phyloP scores from a whole-genome alignment of 1,284 basidiomycete species.

The Meripilus lineatus region DNA sequence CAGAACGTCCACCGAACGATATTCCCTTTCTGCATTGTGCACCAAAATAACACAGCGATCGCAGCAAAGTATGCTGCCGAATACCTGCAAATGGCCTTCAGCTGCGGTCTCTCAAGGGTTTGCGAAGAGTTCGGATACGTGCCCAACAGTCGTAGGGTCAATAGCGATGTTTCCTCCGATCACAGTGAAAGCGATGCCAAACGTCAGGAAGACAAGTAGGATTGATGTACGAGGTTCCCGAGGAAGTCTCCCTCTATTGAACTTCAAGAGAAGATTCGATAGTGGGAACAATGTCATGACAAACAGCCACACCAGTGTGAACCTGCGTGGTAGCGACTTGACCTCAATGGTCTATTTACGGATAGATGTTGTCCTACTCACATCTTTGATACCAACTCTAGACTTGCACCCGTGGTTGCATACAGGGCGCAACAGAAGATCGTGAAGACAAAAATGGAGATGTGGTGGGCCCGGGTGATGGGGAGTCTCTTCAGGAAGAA shows the following conservation, averaged over 20 bases:
- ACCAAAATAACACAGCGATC: slow-evolving; percentile 42
- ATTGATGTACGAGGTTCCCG: slow-evolving; percentile 38
- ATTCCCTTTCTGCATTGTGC: slow-evolving; percentile 46
- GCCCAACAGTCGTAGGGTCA: slow-evolving; percentile 52
- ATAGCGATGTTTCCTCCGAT: slow-evolving; percentile 58
- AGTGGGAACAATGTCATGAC: slow-evolving; percentile 63
- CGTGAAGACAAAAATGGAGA: slow-evolving; percentile 49
- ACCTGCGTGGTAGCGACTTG: no score
- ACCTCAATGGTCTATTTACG: no score
- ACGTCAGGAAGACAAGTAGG: slow-evolving; percentile 33
- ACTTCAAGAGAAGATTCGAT: slow-evolving; percentile 54
- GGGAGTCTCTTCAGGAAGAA: slow-evolving; percentile 46
- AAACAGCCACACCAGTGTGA: slow-evolving; percentile 58
- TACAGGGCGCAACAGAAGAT: slow-evolving; percentile 51
- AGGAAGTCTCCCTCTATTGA: slow-evolving; percentile 56
- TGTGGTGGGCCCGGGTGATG: slow-evolving; percentile 46
- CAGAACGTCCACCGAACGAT: slow-evolving; percentile 53
- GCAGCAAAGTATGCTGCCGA: slow-evolving; percentile 55
- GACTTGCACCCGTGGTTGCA: slow-evolving; percentile 48
- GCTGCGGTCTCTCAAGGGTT: slow-evolving; percentile 5
- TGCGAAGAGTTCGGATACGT: slow-evolving; percentile 16
- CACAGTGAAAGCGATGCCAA: slow-evolving; percentile 41
- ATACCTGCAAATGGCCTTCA: slow-evolving; percentile 37
- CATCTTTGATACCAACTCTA: slow-evolving; percentile 56
- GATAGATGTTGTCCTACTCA: no score